Percentiles rank a stretch among this genome's conserved stretches.
These are phyloP conservation scores for Quercus rubra DNA, from an alignment of 306 rosid species.

Conservation along the genomic window DNA sequence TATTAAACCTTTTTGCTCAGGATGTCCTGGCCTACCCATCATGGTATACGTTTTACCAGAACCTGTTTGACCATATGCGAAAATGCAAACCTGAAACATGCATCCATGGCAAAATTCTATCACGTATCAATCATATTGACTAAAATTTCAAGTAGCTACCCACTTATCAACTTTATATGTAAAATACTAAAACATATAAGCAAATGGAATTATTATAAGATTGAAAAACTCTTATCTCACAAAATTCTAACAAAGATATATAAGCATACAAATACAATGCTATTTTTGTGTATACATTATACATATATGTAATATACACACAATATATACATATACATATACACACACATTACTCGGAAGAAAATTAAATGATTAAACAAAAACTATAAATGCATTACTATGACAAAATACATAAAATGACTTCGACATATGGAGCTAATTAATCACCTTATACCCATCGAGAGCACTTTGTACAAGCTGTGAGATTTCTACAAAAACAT, in stretches of 20 bases:
- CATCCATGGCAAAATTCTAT: neutral
- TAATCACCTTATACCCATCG: constrained; percentile 93
- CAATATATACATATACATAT: neutral
- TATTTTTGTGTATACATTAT: neutral
- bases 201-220: neutral
- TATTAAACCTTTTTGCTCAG: constrained; percentile 77
- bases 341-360: neutral
- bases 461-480: constrained; percentile 99
- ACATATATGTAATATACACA: neutral
- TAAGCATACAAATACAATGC: too few relatives aligned
- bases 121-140: neutral
- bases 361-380: neutral
- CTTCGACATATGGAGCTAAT: neutral
- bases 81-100: constrained; percentile 84
- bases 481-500: constrained; percentile 83
- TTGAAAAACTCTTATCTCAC: neutral
- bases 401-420: neutral
- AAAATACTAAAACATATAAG: neutral
- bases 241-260: neutral
- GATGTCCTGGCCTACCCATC: constrained; percentile 93
- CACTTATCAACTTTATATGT: neutral
- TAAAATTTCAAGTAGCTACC: neutral
- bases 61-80: constrained; percentile 98
- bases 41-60: constrained; percentile 98
- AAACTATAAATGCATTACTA: neutral